Percentiles rank a stretch among this genome's conserved stretches.
These are phyloP conservation scores for Rhododendron mucronatum DNA, from an alignment of 148 eudicot genomes.

Conservation along the genomic window DNA sequence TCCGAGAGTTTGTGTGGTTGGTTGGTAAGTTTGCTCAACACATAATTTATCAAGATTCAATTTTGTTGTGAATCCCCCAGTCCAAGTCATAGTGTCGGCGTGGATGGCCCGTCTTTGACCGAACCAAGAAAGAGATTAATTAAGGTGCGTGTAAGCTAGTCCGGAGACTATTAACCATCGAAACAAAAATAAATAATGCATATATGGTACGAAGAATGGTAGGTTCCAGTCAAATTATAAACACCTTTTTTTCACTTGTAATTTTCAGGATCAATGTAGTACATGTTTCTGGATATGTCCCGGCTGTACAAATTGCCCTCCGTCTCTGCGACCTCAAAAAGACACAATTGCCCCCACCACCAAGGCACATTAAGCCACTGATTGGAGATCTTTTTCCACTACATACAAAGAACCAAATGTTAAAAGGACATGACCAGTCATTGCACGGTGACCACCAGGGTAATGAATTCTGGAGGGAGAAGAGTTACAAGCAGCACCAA, in stretches of 20 bases:
- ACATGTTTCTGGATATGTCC: not conserved
- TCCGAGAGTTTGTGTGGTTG: too few species aligned
- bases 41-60: too few species aligned
- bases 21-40: too few species aligned
- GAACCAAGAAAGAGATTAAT: rapidly evolving
- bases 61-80: too few species aligned
- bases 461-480: too few species aligned
- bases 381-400: not conserved
- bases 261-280: not conserved
- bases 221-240: not conserved
- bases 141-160: too few species aligned
- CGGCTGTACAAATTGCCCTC: not conserved
- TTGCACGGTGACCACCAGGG: too few species aligned
- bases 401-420: not conserved
- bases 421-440: too few species aligned
- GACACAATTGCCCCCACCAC: not conserved
- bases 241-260: not conserved
- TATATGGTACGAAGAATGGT: not conserved
- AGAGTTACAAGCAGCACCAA: too few species aligned
- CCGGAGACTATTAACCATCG: not conserved
- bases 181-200: not conserved
- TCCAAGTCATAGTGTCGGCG: too few species aligned
- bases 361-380: not conserved
- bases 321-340: not conserved
- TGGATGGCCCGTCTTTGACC: too few species aligned